Evolutionary conservation across 2,329 filamentous ascomycete genomes (phyloP).

Genomic region (Neonectria magnoliae): DNA sequence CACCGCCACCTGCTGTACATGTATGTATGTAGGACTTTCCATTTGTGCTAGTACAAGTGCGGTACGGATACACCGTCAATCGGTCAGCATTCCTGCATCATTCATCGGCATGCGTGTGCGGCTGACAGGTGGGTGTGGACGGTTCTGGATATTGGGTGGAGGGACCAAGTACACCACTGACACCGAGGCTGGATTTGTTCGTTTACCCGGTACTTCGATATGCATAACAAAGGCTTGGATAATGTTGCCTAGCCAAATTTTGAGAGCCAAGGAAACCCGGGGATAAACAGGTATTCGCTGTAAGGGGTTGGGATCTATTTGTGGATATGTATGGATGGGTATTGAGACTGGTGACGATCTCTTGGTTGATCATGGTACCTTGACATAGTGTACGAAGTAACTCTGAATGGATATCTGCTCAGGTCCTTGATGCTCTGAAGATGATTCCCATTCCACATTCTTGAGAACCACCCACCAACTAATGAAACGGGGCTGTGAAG

Average conservation of each 20-base stretch:
- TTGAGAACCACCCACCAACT: background rate
- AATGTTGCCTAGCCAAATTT: conserved; percentile 1
- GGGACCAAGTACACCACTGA: too few relatives aligned
- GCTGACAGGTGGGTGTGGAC: background rate
- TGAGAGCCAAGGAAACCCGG: background rate
- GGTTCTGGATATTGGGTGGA: background rate
- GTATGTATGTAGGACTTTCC: background rate
- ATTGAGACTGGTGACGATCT: background rate
- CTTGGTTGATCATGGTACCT: background rate
- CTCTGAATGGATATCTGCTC: background rate
- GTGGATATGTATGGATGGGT: background rate
- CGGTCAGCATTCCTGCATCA: background rate
- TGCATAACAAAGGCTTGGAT: background rate
- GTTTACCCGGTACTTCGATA: background rate
- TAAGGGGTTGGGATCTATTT: background rate
- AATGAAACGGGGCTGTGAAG: background rate
- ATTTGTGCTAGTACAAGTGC: background rate
- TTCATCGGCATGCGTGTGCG: background rate
- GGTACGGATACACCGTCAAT: background rate
- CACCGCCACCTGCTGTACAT: background rate
- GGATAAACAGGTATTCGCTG: too few relatives aligned
- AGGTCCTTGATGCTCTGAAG: background rate
- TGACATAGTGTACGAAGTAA: background rate
- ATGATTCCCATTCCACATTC: background rate
- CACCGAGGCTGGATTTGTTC: background rate